Evolutionary conservation across 2,329 filamentous ascomycete genomes (phyloP).

Genomic region (Penicillium palitans): DNA sequence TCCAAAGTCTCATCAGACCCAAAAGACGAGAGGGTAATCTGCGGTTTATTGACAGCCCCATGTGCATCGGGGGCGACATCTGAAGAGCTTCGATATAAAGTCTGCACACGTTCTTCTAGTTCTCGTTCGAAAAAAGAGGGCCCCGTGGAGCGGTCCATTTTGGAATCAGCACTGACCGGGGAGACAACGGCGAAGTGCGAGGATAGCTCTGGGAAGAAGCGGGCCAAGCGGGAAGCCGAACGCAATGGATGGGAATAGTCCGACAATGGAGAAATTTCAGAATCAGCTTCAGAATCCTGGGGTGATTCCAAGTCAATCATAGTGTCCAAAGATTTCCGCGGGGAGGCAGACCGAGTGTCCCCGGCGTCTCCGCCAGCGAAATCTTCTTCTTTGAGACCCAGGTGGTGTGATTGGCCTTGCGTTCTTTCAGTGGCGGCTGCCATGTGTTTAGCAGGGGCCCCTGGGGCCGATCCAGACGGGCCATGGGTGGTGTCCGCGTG

Average conservation of each 20-base stretch:
- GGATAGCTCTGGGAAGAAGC: conserved; percentile 35
- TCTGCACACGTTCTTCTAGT: conserved; percentile 19
- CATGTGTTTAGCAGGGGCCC: background rate
- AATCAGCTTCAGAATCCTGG: conserved; percentile 18
- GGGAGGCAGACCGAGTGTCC: conserved; percentile 12
- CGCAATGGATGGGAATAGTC: conserved; percentile 14
- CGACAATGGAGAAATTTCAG: conserved; percentile 31
- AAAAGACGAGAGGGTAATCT: conserved; percentile 19
- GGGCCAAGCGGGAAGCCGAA: conserved; percentile 21
- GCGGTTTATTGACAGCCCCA: background rate
- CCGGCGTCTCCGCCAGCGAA: background rate
- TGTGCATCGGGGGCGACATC: background rate
- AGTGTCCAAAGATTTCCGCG: conserved; percentile 12
- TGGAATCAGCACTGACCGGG: conserved; percentile 19
- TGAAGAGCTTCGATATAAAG: conserved; percentile 14
- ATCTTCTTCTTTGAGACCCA: conserved; percentile 1
- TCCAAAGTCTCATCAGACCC: conserved; percentile 30
- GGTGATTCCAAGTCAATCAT: conserved; percentile 18
- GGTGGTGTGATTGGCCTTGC: background rate
- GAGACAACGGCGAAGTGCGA: conserved; percentile 31
- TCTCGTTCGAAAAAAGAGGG: conserved; percentile 15
- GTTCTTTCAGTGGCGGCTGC: background rate
- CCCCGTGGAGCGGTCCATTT: conserved; percentile 6
- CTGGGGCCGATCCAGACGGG: background rate
- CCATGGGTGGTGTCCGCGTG: background rate